These are phyloP conservation scores for Purpureocillium takamizusanense DNA, from an alignment of 2,329 filamentous ascomycete genomes.

Conservation along the genomic window DNA sequence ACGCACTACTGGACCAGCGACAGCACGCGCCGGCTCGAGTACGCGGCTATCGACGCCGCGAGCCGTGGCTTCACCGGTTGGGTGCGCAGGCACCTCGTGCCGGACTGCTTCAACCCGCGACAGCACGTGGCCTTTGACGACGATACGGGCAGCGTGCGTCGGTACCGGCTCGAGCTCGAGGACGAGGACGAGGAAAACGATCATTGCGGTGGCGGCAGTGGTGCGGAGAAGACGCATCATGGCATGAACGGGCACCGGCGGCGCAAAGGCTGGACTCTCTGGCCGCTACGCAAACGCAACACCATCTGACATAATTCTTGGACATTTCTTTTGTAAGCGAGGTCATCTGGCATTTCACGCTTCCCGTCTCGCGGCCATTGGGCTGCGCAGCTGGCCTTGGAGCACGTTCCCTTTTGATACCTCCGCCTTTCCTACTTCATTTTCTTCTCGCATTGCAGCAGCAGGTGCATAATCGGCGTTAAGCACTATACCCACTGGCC, in stretches of 20 bases:
- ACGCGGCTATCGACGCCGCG: conserved; percentile 57
- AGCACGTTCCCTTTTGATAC: no score
- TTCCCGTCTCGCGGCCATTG: no score
- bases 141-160: conserved; percentile 52
- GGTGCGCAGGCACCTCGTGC: conserved; percentile 46
- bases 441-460: no score
- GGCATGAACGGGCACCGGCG: conserved; percentile 7
- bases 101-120: conserved; percentile 50
- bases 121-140: conserved; percentile 47
- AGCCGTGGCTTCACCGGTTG: conserved; percentile 51
- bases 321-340: no score
- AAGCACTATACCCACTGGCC: no score
- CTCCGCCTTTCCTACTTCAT: no score
- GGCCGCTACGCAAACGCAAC: neutral
- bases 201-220: neutral
- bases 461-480: no score
- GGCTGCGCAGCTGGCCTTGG: no score
- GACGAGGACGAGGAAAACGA: conserved; percentile 25
- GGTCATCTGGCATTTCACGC: no score
- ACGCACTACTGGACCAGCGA: conserved; percentile 62
- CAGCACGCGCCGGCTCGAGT: conserved; percentile 52
- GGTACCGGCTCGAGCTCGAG: conserved; percentile 52
- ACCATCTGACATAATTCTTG: no score
- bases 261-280: neutral
- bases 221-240: no score